phyloP scores from a whole-genome alignment of 495 filamentous ascomycete species.

The Neurospora sp. region DNA sequence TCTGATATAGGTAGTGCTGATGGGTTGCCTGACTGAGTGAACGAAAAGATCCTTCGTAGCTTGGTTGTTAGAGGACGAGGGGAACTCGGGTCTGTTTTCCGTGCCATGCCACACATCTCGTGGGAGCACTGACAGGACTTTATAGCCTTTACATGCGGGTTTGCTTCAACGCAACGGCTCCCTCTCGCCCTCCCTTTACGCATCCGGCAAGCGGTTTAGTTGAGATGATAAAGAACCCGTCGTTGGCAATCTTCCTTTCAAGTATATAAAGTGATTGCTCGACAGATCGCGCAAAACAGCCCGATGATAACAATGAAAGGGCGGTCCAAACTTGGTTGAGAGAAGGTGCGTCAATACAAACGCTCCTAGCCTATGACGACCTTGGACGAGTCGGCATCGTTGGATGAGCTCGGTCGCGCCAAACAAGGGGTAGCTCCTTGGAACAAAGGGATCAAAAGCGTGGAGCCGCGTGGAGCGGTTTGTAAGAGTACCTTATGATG shows the following conservation, averaged over 20 bases:
- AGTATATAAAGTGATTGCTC: neutral
- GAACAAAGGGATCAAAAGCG: neutral
- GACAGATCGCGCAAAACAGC: neutral
- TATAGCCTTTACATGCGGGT: neutral
- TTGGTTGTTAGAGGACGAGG: neutral
- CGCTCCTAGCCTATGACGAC: neutral
- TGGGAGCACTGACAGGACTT: neutral
- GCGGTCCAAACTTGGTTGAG: neutral
- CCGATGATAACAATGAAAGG: neutral
- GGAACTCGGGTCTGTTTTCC: neutral
- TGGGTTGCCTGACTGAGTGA: neutral
- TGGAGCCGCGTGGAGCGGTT: neutral
- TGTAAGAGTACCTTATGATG: neutral
- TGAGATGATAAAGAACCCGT: neutral
- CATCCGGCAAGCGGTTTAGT: neutral
- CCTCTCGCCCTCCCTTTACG: neutral
- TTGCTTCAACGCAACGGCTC: neutral
- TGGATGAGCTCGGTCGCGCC: neutral
- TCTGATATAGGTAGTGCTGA: neutral
- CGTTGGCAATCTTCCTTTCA: neutral
- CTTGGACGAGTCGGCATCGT: neutral
- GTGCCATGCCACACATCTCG: neutral
- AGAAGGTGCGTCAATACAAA: neutral
- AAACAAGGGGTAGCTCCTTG: neutral
- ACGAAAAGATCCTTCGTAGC: neutral